Base-by-base conservation (phyloP, 2,329 filamentous ascomycete genomes). In the Acrodontium crateriforme region DNA sequence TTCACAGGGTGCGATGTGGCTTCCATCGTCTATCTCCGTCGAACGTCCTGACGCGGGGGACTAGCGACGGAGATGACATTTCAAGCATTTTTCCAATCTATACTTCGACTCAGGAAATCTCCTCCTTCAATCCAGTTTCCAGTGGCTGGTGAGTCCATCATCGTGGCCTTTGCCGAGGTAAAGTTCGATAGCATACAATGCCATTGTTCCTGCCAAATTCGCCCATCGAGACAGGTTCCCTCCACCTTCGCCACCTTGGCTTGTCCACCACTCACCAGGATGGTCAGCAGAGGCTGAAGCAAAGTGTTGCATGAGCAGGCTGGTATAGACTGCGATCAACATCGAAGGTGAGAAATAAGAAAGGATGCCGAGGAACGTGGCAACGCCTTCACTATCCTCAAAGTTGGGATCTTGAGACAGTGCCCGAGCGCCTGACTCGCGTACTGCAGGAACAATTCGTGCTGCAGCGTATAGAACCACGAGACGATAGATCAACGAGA, bases 321-420 rank as follows among this genome's bases (percentile, higher is more conserved):
- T 94, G 2, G 89, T 98, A 55, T 98, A 98, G 16, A 95, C 85
- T 3, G 89, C 80, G 36, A 98, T 87, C 30, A 98, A 66, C 31
- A 95, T 91, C 14, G 81, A 91, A 0, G 89, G 87, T 11, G 82
- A 89, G 58, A 94, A 95, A 73, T 85, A 94, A 43, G 78, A 89
- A 21, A 95, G 62, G 38, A 94, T 71, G 1, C 78, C 81, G 10
- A 95, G 60, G 5, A 93, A 62, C 41, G 76, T 78, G 42, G 75
- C 81, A 13, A 84, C 82, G 9, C 73, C 72, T 28, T 46, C 44
- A 36, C 30, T 12, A 31, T 95, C 87, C 33, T 93, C 84, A 21
- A 92, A 67, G 19, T 74, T 77, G 2, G 82, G 81, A 49, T 92
- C 84, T 39, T 91, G 74, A 44, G 84, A 79, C 18, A 94, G 63